Conservation (phyloP, 768 basidiomycete species). For the Xerocomellus amylosporus region DNA sequence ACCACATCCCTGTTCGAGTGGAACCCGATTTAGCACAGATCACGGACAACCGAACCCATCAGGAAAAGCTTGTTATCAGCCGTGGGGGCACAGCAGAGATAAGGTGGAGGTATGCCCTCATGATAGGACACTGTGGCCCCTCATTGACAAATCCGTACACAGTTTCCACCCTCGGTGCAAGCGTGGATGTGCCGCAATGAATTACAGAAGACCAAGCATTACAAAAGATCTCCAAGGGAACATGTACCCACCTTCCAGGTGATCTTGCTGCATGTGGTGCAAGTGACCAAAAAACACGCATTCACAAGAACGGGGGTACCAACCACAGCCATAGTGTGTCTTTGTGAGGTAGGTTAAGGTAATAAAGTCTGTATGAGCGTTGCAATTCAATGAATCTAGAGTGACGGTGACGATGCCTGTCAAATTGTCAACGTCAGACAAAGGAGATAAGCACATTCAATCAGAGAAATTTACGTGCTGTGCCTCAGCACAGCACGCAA, state of each 20-base stretch:
- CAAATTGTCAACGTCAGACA: slow-evolving; percentile 4
- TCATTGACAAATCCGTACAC: slow-evolving; percentile 10
- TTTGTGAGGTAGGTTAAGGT: slow-evolving; percentile 31
- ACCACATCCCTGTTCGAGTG: slow-evolving; percentile 60
- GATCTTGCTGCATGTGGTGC: slow-evolving; percentile 61
- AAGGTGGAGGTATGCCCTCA: slow-evolving; percentile 15
- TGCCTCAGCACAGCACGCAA: not conserved
- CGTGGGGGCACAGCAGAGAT: slow-evolving; percentile 7
- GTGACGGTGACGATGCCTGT: slow-evolving; percentile 19
- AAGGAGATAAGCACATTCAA: not conserved
- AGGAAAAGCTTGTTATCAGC: not conserved
- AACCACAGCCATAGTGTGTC: slow-evolving; percentile 23
- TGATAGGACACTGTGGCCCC: not conserved
- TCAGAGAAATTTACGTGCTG: not conserved
- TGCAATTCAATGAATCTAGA: slow-evolving; percentile 12
- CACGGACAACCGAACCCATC: not conserved
- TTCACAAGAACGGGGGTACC: slow-evolving; percentile 41
- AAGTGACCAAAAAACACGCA: slow-evolving; percentile 55
- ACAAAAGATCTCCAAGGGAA: slow-evolving; percentile 27
- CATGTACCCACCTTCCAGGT: slow-evolving; percentile 61
- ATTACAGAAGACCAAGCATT: slow-evolving; percentile 14
- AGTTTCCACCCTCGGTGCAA: slow-evolving; percentile 13
- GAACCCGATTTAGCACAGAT: slow-evolving; percentile 5
- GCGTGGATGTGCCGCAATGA: slow-evolving; percentile 19
- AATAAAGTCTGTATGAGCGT: slow-evolving; percentile 29